Conservation (phyloP, 2,329 filamentous ascomycete genomes). For the Dactylellina cionopaga region DNA sequence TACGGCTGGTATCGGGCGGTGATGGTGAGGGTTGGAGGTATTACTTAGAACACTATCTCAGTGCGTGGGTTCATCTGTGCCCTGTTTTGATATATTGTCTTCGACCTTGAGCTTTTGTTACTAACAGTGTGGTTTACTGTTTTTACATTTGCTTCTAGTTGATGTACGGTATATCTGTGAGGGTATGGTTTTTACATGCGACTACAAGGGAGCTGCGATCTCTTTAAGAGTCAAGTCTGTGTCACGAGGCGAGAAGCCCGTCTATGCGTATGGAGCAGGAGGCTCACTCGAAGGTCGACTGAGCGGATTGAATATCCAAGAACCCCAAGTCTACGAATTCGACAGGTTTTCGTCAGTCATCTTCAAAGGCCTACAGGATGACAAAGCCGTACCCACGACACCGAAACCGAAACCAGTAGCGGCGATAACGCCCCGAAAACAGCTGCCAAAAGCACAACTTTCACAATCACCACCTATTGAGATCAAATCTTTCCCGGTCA, state of each 20-base stretch:
- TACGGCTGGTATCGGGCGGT: slow-evolving; percentile 32
- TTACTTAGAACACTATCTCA: slow-evolving; percentile 56
- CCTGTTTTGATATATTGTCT: not conserved
- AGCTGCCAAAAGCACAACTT: not conserved
- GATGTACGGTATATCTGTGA: slow-evolving; percentile 32
- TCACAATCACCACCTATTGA: slow-evolving; percentile 11
- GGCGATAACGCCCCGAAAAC: slow-evolving; percentile 20
- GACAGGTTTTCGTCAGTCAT: slow-evolving; percentile 43
- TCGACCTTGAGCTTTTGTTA: not conserved
- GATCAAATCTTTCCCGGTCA: slow-evolving; percentile 37
- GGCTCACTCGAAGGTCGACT: slow-evolving; percentile 9
- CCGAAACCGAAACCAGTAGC: slow-evolving; percentile 30
- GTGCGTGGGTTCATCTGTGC: slow-evolving; percentile 48
- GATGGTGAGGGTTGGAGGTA: slow-evolving; percentile 55
- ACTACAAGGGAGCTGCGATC: slow-evolving; percentile 32
- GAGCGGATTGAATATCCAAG: slow-evolving; percentile 18
- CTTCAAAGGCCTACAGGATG: slow-evolving; percentile 43
- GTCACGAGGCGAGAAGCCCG: slow-evolving; percentile 13
- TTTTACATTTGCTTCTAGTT: not conserved
- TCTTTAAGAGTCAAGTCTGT: slow-evolving; percentile 35
- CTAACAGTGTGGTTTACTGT: slow-evolving; percentile 26
- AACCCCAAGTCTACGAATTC: slow-evolving; percentile 35
- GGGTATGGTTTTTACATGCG: slow-evolving; percentile 33
- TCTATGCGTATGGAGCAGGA: not conserved
- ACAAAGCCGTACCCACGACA: slow-evolving; percentile 20